Evolutionary conservation across 2,329 filamentous ascomycete species (phyloP), one percentile per base, ranked within the genome.

Genomic region (Trichoderma aggressivum): DNA sequence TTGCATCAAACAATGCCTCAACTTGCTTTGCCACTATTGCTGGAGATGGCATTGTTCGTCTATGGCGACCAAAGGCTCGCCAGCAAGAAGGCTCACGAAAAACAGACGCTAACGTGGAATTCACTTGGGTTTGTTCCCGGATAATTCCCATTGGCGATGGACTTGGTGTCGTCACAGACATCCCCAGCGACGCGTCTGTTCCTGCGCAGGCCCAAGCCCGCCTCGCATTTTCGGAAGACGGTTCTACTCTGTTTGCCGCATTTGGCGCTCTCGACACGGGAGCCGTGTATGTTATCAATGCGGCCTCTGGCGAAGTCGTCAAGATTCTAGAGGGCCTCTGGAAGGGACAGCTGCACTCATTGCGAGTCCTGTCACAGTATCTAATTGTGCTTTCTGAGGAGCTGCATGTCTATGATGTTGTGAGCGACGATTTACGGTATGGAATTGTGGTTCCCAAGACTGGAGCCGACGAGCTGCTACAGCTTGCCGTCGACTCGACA

Each of bases 1-100:
- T 98, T 7, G 89, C 89, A 3, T 87, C 91, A 18, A 90, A 94
- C 73, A 92, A 93, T 4, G 86, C 83, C 4, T 86, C 87, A 8
- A 83, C 88, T 62, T 89, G 91, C 60, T 98, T 98, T 79, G 92
- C 93, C 10, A 97, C 94, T 1, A 86, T 97, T 50, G 96, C 95
- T 43, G 89, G 91, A 70, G 95, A 99, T 78, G 90, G 90, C 12
- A 83, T 88, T 26, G 88, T 97, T 47, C 90, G 93, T 50, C 84
- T 96, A 61, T 99, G 96, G 96, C 88, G 87, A n/a, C 89, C 92
- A 12, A 92, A 89, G 79, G 85, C 87, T 7, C 88, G 92, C 59
- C 87, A 89, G 73, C 88, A 90, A 61, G 89, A 92, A 75, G 93
- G 92, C 5, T 82, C 92, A 50, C 84, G 88, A 10, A 84, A 90